These are phyloP conservation scores for Rhizoctonia solani DNA, from an alignment of 1,284 basidiomycete species.

Conservation along the genomic window DNA sequence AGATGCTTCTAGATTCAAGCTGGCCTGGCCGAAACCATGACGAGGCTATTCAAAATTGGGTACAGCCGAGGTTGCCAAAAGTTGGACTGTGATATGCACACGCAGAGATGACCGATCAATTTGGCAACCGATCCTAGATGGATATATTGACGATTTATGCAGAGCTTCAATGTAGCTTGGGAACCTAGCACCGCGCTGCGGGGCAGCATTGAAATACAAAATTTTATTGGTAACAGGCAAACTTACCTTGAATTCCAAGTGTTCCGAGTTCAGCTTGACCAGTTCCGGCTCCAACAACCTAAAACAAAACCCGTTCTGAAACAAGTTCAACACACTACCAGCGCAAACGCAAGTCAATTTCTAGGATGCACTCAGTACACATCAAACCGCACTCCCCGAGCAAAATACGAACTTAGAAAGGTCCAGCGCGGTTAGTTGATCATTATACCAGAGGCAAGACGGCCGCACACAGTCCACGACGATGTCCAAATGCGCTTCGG, in stretches of 20 bases:
- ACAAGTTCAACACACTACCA: constrained; percentile 6
- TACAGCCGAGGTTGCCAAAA: constrained; percentile 18
- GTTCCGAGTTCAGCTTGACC: background rate
- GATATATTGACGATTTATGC: background rate
- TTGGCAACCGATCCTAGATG: constrained; percentile 15
- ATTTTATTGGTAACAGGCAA: background rate
- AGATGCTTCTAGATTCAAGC: constrained; percentile 12
- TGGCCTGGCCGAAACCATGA: background rate
- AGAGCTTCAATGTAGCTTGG: background rate
- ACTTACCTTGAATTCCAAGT: constrained; percentile 6
- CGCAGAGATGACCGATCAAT: constrained; percentile 6
- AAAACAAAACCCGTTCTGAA: constrained; percentile 10
- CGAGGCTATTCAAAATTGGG: background rate
- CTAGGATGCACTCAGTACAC: background rate
- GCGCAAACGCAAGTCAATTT: constrained; percentile 24
- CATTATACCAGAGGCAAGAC: background rate
- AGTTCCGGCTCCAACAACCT: constrained; percentile 2
- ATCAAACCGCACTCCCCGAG: background rate
- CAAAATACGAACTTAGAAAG: constrained; percentile 5
- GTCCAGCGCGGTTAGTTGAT: constrained; percentile 12
- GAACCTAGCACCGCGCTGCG: constrained; percentile 1
- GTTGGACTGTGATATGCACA: constrained; percentile 26
- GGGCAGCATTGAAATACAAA: background rate
- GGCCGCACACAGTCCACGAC: constrained; percentile 3
- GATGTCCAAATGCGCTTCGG: constrained; percentile 10